Base-by-base conservation (phyloP, 768 basidiomycete genomes). In the Rubroboletus satanas region DNA sequence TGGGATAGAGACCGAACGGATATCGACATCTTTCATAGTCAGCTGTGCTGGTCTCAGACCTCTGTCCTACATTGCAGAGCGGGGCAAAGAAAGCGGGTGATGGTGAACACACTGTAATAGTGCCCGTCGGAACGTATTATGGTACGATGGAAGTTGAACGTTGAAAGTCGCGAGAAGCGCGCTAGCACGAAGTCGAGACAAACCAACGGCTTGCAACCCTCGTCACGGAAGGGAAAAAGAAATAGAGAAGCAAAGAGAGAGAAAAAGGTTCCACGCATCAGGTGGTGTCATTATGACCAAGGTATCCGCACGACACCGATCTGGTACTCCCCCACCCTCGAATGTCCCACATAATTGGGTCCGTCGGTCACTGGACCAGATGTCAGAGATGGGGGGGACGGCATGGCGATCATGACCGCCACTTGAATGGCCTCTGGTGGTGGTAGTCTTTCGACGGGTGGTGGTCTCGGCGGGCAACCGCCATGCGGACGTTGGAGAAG, bases 351-450 rank as follows among this genome's bases (percentile, higher is more conserved):
- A 38, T 18, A 59, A 1, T 15, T 6, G 31, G 33, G 41, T 9
- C 32, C 28, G 14, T 37, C 31, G 0, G 28, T 32, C 35, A 17
- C 26, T 12, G 31, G 17, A 31, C 29, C 21, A 6, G 45, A 37
- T n/a, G 26, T 7, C 10, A 12, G 48, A 21, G 48, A 45, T 7
- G 51, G 37, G 2, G 49, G 63, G 8, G 65, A 64, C 7, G 81
- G 81, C 79, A 82, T 81, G 12, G 66, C 68, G 38, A 83, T 73
- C 68, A 82, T 65, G 35, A 81, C 71, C 0, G 73, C 74, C 18
- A 82, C 65, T 45, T 77, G 72, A n/a, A 73, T 35, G 10, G 66
- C 59, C 21, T 68, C 62, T 7, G 67, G 65, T 3, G 53, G 49
- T 1, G 58, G 54, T 26, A 26, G 26, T 7, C 56, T 53, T 26